Conservation (phyloP, 2,329 filamentous ascomycete genomes). For the Ceratocystiopsis brevicomis region DNA sequence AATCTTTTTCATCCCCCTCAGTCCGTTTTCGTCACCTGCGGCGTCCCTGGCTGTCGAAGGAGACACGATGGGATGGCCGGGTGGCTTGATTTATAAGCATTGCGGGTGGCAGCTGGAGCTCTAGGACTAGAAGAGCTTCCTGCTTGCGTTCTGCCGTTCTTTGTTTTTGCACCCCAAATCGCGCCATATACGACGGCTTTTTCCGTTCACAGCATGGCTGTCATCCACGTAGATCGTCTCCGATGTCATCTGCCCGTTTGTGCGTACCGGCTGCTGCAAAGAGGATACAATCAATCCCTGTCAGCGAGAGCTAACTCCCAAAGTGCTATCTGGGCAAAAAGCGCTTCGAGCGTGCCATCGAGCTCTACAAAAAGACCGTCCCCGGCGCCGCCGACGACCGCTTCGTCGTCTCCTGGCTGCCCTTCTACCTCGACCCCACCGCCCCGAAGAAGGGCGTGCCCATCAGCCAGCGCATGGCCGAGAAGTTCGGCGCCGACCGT, state of each 20-base stretch:
- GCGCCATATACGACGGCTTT: too few species aligned
- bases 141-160: too few species aligned
- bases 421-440: conserved; percentile 63
- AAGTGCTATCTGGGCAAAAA: conserved; percentile 65
- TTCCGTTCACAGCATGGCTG: conserved; percentile 39
- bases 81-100: too few species aligned
- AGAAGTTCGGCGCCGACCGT: conserved; percentile 48
- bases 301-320: conserved; percentile 10
- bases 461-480: conserved; percentile 31
- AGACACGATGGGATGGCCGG: too few species aligned
- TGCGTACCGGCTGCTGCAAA: too few species aligned
- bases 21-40: too few species aligned
- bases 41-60: too few species aligned
- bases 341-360: conserved; percentile 54
- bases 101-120: too few species aligned
- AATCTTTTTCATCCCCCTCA: too few species aligned
- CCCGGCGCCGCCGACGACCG: conserved; percentile 41
- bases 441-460: conserved; percentile 28
- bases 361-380: conserved; percentile 41
- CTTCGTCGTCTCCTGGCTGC: conserved; percentile 56
- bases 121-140: too few species aligned
- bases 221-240: conserved; percentile 61
- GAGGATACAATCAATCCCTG: too few species aligned
- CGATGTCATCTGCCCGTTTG: conserved; percentile 61
- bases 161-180: too few species aligned